Evolutionary conservation across 2,329 filamentous ascomycete genomes (phyloP).

Genomic region (Colletotrichum agaves): DNA sequence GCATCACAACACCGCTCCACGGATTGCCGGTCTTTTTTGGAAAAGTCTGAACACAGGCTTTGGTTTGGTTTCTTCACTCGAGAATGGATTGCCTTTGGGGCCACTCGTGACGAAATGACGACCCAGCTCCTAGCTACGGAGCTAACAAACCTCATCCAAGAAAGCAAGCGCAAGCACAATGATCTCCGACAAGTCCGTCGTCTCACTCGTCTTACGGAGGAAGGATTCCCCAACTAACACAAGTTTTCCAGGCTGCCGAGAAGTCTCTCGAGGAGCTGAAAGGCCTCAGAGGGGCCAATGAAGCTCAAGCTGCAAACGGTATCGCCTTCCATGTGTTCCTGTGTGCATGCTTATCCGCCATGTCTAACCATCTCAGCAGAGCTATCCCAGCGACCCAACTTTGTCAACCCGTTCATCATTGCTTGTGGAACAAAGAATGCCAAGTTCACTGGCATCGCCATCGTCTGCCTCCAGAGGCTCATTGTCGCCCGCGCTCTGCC

Average conservation of each 20-base stretch:
- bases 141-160: conserved; percentile 90
- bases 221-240: not conserved
- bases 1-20: not conserved
- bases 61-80: not conserved
- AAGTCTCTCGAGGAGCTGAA: conserved; percentile 93
- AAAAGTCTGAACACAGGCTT: not conserved
- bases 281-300: conserved; percentile 76
- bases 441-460: conserved; percentile 88
- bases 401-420: conserved; percentile 93
- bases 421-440: conserved; percentile 91
- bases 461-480: conserved; percentile 88
- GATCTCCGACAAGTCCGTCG: conserved; percentile 81
- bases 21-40: not conserved
- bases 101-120: conserved; percentile 73
- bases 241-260: conserved; percentile 78
- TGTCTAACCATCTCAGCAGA: conserved; percentile 63
- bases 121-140: conserved; percentile 89
- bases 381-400: conserved; percentile 81
- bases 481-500: conserved; percentile 86
- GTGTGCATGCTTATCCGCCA: not conserved
- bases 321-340: conserved; percentile 41
- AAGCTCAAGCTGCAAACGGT: conserved; percentile 80
- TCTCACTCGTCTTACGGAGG: not conserved
- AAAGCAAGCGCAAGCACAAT: conserved; percentile 93
- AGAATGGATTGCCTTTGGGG: conserved; percentile 32